Percentiles rank a stretch among this genome's conserved stretches.
phyloP scores from a whole-genome alignment of 768 basidiomycete genomes.

The Ramaria sp. region DNA sequence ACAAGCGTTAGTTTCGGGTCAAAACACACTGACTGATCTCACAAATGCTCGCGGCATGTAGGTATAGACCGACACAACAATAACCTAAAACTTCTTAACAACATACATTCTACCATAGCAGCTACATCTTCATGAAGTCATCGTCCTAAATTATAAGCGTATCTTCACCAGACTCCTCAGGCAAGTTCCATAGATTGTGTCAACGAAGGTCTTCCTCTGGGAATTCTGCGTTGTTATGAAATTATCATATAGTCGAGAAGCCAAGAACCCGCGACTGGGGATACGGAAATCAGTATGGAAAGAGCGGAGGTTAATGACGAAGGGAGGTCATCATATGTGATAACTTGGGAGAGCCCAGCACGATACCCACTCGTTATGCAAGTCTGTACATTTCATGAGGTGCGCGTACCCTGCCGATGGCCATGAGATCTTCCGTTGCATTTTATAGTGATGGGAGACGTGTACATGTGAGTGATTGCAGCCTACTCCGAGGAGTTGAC shows the following conservation, averaged over 20 bases:
- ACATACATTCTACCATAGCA: no score
- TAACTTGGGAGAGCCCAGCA: conserved; percentile 5
- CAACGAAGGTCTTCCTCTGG: not conserved
- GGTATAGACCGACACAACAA: no score
- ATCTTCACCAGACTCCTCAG: not conserved
- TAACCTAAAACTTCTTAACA: no score
- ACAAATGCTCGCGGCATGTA: no score
- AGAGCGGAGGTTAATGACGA: conserved; percentile 8
- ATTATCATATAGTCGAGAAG: not conserved
- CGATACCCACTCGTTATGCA: not conserved
- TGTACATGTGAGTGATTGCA: not conserved
- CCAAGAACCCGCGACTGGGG: no score
- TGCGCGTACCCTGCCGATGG: conserved; percentile 6
- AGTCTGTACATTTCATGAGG: not conserved
- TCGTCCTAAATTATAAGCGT: no score
- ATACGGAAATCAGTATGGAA: not conserved
- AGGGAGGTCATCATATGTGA: conserved; percentile 8
- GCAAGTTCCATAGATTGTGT: not conserved
- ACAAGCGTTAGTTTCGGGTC: no score
- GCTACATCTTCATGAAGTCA: no score
- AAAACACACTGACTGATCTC: no score
- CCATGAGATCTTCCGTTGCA: conserved; percentile 8
- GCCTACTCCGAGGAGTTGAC: not conserved
- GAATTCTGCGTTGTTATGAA: not conserved
- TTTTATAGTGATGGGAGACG: no score